Evolutionary conservation across 2,329 filamentous ascomycete genomes (phyloP).

Genomic region (Pseudogymnoascus sp.): DNA sequence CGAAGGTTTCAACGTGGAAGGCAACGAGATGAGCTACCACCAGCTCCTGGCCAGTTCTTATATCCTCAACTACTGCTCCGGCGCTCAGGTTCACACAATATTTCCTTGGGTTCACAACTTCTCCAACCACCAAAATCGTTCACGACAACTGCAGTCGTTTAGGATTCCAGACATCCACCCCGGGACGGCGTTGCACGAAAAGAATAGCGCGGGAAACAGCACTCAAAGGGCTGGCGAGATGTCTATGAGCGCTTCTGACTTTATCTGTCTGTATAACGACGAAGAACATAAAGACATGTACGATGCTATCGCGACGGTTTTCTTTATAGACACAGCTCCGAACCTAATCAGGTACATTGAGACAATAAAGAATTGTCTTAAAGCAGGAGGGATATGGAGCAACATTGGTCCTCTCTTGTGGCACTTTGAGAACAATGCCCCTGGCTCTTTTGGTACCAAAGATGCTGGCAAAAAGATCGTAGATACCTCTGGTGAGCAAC

Average conservation of each 20-base stretch:
- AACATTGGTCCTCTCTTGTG: conserved; percentile 89
- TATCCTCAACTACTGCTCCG: conserved; percentile 61
- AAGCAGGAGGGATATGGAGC: conserved; percentile 70
- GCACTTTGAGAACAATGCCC: conserved; percentile 80
- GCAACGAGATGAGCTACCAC: conserved; percentile 96
- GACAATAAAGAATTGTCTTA: conserved; percentile 70
- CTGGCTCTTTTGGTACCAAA: conserved; percentile 44
- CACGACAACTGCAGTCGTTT: conserved; percentile 68
- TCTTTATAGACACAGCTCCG: conserved; percentile 95
- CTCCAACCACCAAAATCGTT: conserved; percentile 70
- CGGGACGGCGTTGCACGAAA: conserved; percentile 41
- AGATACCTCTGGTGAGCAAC: not conserved
- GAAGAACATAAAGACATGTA: conserved; percentile 55
- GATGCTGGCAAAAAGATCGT: not conserved
- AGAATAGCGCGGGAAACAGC: conserved; percentile 26
- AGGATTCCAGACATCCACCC: conserved; percentile 76
- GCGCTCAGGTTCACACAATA: conserved; percentile 59
- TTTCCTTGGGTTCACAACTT: conserved; percentile 84
- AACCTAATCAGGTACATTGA: conserved; percentile 88
- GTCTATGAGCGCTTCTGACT: conserved; percentile 91
- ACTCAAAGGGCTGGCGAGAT: conserved; percentile 52
- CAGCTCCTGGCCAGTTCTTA: conserved; percentile 81
- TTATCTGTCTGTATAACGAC: conserved; percentile 74
- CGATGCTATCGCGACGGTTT: conserved; percentile 80
- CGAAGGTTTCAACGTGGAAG: conserved; percentile 68